Base-by-base conservation (phyloP, 1,139 yeast genomes). In the Arxiozyma slooffiae region DNA sequence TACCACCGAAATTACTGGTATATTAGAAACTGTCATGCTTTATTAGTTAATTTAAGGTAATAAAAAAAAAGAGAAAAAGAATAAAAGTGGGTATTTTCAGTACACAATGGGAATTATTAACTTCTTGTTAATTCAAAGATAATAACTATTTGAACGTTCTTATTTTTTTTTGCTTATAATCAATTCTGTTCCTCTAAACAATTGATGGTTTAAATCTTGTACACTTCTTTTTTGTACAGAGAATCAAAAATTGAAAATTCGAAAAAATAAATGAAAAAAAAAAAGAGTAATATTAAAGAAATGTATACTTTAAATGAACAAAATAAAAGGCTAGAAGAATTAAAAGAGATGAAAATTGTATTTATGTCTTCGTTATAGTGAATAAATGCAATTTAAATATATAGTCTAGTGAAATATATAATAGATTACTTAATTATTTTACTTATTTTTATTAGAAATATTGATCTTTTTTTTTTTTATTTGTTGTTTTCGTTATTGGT, bases 1-100 rank as follows among this genome's bases (percentile, higher is more conserved):
- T 37, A 92, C 95, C 6, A 92, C 79, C 37, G 82, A 68, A 1
- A 83, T n/a, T n/a, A 42, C 45, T 14, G 50, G 47, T 2, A 37
- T 48, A 22, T 43, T 48, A 20, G 38, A 24, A 4, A 22, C 11
- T 22, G 48, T 46, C 48, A 46, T 46, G n/a, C 11, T 40, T n/a
- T 20, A n/a, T 39, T 39, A 21, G 21, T 39, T 16, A 8, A n/a
- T 38, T 14, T 5, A 11, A 18, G 41, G 11, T 7, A 9, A 38
- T 2, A 21, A 11, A 23, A 22, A 39, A 7, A 3, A 22, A 18
- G 5, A 20, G 26, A 21, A 17, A 39, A 21, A n/a, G 30, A 39
- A 23, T 30, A 8, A 14, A 14, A 14, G 36, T 30, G 7, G n/a
- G 14, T 11, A 4, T n/a, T 30, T 30, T 14, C 14, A 6, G 9